Base-by-base conservation (phyloP, 2,329 filamentous ascomycete genomes). In the Scytalidium sp. region DNA sequence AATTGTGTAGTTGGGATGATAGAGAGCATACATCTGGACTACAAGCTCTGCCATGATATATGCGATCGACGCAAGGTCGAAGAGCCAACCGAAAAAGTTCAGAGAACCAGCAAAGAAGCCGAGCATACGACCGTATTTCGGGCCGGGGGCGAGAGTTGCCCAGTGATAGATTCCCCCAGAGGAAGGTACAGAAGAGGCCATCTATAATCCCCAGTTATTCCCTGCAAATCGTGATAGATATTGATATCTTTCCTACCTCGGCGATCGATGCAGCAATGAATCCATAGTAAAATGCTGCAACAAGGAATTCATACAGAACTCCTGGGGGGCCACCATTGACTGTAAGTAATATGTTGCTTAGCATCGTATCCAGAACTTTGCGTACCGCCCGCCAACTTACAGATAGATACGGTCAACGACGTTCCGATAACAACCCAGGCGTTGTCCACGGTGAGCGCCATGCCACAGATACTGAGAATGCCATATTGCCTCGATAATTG, bases 261-360 rank as follows among this genome's bases (percentile, higher is more conserved):
- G 74, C 74, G 23, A 77, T 70, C 25, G 68, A 74, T 5, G 70
- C 67, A 22, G 68, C 69, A 43, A 77, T 70, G 60, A 73, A 66
- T 52, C 67, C 69, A 58, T 76, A 77, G 60, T 73, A 75, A 46
- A 73, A 60, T 3, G 69, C 69, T 9, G 32, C 32, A n/a, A 36
- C 32, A 15, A 36, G 32, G 17, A 83, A 81, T 66, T 83, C 80
- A 63, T 82, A 84, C 2, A 84, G 67, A 0, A 81, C 75, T 10
- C 79, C 80, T 0, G 80, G 75, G 0, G 78, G 75, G 0, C 81
- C 81, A 54, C 80, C 80, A 61, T 84, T 83, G 32, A 36, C 32
- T 36, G 13, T 15, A 36, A 36, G 13, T 27, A 6, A 36, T 36
- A 36, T 9, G 5, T n/a, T n/a, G 32, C 32, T 36, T 36, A 5